Evolutionary conservation across 2,329 filamentous ascomycete genomes (phyloP).

Genomic region (Claviceps pazoutovae): DNA sequence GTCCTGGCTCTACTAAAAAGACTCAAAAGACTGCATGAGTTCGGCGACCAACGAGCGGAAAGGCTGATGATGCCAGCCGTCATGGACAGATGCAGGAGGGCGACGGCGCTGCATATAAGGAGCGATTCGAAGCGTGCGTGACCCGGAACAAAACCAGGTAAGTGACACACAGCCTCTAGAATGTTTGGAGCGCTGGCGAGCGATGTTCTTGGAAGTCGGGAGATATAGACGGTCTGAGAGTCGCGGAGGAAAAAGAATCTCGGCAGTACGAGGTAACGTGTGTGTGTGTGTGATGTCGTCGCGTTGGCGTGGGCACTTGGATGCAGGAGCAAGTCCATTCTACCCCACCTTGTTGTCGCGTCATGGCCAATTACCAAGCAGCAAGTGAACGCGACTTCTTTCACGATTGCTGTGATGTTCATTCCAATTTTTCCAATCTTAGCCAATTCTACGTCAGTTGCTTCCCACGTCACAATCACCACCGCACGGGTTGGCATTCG

Average conservation of each 20-base stretch:
- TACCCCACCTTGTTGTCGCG: slow-evolving; percentile 1
- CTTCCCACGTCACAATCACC: too few species aligned
- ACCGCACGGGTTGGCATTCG: too few species aligned
- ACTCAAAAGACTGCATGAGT: slow-evolving; percentile 14
- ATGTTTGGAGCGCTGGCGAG: neutral
- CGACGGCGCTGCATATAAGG: neutral
- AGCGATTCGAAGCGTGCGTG: neutral
- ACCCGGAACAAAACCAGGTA: neutral
- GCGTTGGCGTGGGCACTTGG: neutral
- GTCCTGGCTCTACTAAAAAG: slow-evolving; percentile 13
- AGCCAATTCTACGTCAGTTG: too few species aligned
- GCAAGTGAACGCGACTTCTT: neutral
- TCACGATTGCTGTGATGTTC: neutral
- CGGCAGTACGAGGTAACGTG: neutral
- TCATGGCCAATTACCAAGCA: neutral
- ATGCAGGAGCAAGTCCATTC: neutral
- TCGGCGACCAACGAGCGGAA: slow-evolving; percentile 23
- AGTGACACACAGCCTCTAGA: neutral
- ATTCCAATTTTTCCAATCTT: too few species aligned
- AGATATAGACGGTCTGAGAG: neutral
- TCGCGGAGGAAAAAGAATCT: neutral
- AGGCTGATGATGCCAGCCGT: slow-evolving; percentile 18
- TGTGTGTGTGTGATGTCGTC: neutral
- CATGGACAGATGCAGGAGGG: slow-evolving; percentile 18
- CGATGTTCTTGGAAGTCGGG: neutral